Evolutionary conservation across 1,284 basidiomycete genomes (phyloP).

Genomic region (Apiotrichum veenhuisii): DNA sequence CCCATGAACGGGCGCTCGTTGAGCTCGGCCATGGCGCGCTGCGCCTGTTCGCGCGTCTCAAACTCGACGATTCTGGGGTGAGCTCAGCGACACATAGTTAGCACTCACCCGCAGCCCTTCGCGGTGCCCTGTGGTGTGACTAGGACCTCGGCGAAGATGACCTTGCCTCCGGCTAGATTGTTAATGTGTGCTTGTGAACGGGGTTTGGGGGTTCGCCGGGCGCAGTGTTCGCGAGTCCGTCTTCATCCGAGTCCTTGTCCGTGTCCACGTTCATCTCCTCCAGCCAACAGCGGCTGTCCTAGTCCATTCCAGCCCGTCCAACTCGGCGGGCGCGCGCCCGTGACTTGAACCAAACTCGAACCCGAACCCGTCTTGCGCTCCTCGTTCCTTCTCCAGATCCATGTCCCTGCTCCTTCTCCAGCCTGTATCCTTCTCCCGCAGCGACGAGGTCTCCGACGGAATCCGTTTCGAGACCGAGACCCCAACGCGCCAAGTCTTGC

Average conservation of each 20-base stretch:
- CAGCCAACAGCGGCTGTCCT: background rate
- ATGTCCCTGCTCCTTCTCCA: background rate
- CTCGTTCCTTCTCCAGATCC: too few species aligned
- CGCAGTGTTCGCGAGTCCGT: background rate
- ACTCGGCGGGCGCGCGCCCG: background rate
- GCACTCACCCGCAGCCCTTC: slow-evolving; percentile 92
- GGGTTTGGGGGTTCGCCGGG: background rate
- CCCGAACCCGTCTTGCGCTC: background rate
- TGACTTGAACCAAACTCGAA: background rate
- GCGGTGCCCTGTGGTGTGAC: slow-evolving; percentile 92
- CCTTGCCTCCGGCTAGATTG: slow-evolving; percentile 75
- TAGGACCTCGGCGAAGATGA: slow-evolving; percentile 97
- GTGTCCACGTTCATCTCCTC: background rate
- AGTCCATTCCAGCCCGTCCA: background rate
- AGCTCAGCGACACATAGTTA: background rate
- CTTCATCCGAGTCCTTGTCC: background rate
- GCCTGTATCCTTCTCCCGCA: background rate
- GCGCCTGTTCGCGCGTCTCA: slow-evolving; percentile 74
- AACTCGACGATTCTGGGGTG: slow-evolving; percentile 81
- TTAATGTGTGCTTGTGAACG: background rate
- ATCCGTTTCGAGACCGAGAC: background rate
- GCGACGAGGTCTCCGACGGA: background rate
- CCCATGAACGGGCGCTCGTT: slow-evolving; percentile 84
- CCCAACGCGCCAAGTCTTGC: slow-evolving; percentile 1
- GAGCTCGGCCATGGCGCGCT: slow-evolving; percentile 77